Evolutionary conservation across 257 asterid genomes (phyloP), one percentile per base, ranked within the genome.

Genomic region (Solanum chiquidenum): DNA sequence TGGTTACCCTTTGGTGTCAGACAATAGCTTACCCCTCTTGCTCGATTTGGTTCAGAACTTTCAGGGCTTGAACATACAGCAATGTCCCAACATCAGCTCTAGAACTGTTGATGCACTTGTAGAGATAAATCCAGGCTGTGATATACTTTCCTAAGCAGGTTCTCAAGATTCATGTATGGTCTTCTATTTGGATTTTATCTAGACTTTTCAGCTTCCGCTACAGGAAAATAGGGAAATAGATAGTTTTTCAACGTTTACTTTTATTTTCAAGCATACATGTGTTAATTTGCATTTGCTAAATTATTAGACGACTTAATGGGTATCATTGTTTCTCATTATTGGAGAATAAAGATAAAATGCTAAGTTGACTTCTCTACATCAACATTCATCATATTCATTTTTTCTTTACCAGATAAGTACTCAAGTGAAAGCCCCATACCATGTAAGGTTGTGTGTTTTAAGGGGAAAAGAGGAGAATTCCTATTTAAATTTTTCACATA

Each of bases 31-130:
- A 90, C 94, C 95, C 7, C 90, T 52, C 89, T 84, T 97, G 90
- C 88, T 44, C 38, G 64, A 89, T 82, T 12, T 95, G 91, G 98
- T 96, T 7, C 83, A 77, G 88, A 87, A 89, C 18, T 90, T 97
- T 72, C 80, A 90, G n/a, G 98, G 98, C 8, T 89, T 95, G 92
- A 95, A 92, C 92, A 91, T 97, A 77, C 95, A 94, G 87, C 90
- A 89, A 8, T 97, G 99, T 91, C 33, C 3, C 8, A 93, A 96
- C 75, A 92, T 97, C 68, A 94, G 93, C 86, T 80, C 44, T n/a
- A 84, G 80, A 2, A 80, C 93, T 5, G 85, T 90, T 84, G 91
- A 90, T 87, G 83, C 87, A 87, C 98, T 97, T 33, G 29, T 86
- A 82, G 96, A 92, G 91, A 89, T 84, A 16, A 55, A 55, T 55